phyloP scores from a whole-genome alignment of 192 early-diverging fungal genomes.

The Coemansia sp. region DNA sequence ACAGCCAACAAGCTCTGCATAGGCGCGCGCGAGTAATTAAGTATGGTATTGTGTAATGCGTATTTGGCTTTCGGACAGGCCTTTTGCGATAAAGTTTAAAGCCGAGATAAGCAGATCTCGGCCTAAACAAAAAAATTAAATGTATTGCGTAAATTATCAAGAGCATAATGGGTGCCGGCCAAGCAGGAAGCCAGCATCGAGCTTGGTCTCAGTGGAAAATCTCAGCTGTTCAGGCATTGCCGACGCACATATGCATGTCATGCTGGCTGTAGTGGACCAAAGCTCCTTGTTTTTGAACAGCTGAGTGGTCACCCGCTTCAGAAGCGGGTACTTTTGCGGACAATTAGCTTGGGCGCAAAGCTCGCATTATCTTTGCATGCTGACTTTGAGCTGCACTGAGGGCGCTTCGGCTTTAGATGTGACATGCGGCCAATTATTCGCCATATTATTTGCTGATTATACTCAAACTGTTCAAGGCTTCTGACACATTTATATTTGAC shows the following conservation, averaged over 20 bases:
- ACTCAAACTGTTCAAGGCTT: background rate
- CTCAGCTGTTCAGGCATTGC: background rate
- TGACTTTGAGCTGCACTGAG: background rate
- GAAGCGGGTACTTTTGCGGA: conserved; percentile 15
- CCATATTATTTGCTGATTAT: background rate
- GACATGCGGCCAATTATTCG: background rate
- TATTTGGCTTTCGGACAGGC: background rate
- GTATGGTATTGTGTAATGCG: background rate
- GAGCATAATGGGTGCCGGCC: background rate
- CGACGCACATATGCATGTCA: background rate
- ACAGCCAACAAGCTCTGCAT: too few species aligned
- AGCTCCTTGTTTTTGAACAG: background rate
- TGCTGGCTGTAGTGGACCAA: background rate
- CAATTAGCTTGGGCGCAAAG: background rate
- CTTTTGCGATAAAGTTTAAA: background rate
- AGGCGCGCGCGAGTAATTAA: background rate
- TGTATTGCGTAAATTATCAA: background rate
- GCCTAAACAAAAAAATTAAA: background rate
- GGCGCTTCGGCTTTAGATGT: background rate
- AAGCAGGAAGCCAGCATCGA: background rate
- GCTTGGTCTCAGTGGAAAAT: background rate
- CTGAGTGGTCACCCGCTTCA: conserved; percentile 1
- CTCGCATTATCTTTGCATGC: conserved; percentile 1
- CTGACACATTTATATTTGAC: background rate
- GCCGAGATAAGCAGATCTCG: background rate